A percentile compares a stretch with the other conserved stretches of the same genome.
Conservation (phyloP, 306 rosid species). For the Dryas octopetala region DNA sequence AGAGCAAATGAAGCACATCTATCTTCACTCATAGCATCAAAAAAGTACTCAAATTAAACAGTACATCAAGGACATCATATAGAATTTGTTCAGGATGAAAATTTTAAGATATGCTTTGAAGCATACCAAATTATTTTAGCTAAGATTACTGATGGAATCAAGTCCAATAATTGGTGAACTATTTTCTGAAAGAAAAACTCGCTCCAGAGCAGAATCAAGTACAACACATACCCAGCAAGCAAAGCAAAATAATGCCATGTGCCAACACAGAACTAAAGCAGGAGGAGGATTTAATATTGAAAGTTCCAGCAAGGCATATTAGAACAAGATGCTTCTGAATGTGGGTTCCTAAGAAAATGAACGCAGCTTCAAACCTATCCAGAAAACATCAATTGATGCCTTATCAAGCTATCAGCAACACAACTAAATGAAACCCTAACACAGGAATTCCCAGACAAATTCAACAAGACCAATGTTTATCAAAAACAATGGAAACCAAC, state of each 20-base stretch:
- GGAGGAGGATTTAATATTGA: background rate
- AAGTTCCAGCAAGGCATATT: conserved; percentile 6
- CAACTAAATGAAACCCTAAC: conserved; percentile 1
- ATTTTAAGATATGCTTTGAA: background rate
- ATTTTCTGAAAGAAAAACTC: background rate
- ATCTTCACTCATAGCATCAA: background rate
- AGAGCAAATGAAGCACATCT: background rate
- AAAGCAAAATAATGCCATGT: conserved; percentile 6
- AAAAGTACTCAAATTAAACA: background rate
- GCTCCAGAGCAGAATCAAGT: background rate
- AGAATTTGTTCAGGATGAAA: background rate
- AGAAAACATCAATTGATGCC: conserved; percentile 5
- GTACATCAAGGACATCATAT: background rate
- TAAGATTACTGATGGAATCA: background rate
- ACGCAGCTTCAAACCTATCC: conserved; percentile 8
- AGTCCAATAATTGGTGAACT: conserved; percentile 8
- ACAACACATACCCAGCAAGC: conserved; percentile 10
- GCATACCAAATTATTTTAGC: background rate
- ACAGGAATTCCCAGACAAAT: conserved; percentile 3
- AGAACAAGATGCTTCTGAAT: conserved; percentile 7
- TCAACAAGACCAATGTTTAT: background rate
- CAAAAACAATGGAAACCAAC: background rate
- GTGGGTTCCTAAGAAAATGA: conserved; percentile 14
- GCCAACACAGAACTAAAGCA: background rate
- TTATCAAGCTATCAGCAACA: background rate